Conservation (phyloP, 805 yeast genomes). For the Saccharomycopsis malanga region DNA sequence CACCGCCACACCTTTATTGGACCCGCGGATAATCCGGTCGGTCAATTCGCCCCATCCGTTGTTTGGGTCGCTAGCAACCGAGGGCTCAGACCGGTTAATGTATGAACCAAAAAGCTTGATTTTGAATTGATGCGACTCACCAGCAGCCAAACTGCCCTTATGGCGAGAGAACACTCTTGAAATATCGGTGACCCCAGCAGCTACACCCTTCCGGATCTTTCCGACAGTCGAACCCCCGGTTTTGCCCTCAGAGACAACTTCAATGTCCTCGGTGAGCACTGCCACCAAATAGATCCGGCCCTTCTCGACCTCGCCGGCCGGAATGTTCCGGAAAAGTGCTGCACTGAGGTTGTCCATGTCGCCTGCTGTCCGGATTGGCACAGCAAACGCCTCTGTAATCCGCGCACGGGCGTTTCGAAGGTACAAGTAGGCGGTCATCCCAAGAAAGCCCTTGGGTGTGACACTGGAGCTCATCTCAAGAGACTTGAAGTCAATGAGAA, state of each 20-base stretch:
- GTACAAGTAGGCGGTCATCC: constrained; percentile 67
- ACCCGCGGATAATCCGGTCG: constrained; percentile 70
- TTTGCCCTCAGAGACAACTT: constrained; percentile 23
- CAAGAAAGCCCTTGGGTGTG: constrained; percentile 60
- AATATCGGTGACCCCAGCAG: constrained; percentile 83
- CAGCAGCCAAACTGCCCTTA: constrained; percentile 50
- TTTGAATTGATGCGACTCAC: constrained; percentile 63
- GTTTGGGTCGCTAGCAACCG: constrained; percentile 37
- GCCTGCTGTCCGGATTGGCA: constrained; percentile 49
- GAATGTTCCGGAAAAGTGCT: constrained; percentile 71
- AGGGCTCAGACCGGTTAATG: constrained; percentile 36
- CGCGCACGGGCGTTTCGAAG: constrained; percentile 56
- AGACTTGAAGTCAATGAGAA: constrained; percentile 69
- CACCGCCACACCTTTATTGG: constrained; percentile 68
- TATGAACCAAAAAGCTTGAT: constrained; percentile 69
- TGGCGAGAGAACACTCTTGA: constrained; percentile 66
- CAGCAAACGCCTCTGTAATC: constrained; percentile 74
- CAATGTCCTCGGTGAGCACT: constrained; percentile 62
- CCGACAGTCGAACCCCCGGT: constrained; percentile 26
- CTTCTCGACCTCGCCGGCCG: constrained; percentile 54
- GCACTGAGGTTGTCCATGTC: constrained; percentile 65
- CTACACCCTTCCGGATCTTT: constrained; percentile 66
- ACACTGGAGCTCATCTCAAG: constrained; percentile 51
- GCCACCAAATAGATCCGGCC: constrained; percentile 72
- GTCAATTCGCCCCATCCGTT: constrained; percentile 88